phyloP scores from a whole-genome alignment of 306 rosid genomes.

The Leucaena leucocephala region DNA sequence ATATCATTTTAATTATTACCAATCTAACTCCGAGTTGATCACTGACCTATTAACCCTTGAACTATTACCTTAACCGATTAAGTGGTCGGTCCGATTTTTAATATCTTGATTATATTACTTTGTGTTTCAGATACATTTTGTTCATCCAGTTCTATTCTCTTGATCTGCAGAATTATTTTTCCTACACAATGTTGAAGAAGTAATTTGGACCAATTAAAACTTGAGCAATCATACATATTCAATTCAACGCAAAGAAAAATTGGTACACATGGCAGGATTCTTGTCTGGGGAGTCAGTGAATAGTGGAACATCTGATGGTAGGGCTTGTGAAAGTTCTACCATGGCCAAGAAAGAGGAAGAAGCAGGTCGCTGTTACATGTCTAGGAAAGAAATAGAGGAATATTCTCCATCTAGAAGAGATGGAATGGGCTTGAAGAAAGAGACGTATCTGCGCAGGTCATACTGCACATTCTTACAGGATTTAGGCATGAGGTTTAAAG shows the following conservation, averaged over 20 bases:
- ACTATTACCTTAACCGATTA: no score
- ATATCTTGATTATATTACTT: not conserved
- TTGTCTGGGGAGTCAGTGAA: constrained; percentile 46
- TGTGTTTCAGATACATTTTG: constrained; percentile 20
- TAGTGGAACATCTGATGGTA: constrained; percentile 38
- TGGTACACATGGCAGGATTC: constrained; percentile 45
- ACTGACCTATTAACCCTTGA: no score
- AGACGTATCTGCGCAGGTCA: constrained; percentile 88
- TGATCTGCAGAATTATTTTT: constrained; percentile 41
- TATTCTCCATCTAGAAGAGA: constrained; percentile 84
- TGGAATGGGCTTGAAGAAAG: constrained; percentile 90
- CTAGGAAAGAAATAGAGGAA: constrained; percentile 83
- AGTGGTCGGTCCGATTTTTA: no score
- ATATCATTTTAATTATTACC: no score
- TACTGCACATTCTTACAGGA: constrained; percentile 93
- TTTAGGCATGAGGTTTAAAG: constrained; percentile 95
- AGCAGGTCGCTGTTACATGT: constrained; percentile 72
- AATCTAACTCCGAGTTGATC: no score
- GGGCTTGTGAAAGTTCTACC: constrained; percentile 32
- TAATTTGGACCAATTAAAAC: constrained; percentile 15
- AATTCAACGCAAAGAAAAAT: constrained; percentile 31
- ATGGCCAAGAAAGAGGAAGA: constrained; percentile 43
- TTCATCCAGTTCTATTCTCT: constrained; percentile 25
- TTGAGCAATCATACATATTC: not conserved
- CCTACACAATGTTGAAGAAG: constrained; percentile 39